Conservation (phyloP, 768 basidiomycete genomes). For the Auricularia sp. region DNA sequence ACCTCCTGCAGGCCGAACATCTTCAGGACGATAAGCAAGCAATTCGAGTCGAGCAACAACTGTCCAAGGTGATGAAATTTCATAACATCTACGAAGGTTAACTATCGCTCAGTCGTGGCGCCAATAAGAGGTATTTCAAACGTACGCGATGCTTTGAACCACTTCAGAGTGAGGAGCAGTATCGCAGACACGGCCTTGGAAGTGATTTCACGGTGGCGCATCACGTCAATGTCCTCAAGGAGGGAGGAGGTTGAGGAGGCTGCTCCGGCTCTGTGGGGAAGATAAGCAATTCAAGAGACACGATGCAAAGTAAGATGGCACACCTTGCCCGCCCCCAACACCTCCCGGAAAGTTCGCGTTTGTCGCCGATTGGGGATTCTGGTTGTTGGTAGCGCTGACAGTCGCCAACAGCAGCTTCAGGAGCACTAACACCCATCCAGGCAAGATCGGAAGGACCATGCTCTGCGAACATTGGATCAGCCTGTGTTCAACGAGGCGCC, state of each 20-base stretch:
- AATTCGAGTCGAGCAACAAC: constrained; percentile 89
- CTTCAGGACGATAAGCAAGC: constrained; percentile 84
- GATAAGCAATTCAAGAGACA: neutral
- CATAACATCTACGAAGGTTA: constrained; percentile 65
- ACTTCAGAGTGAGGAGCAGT: constrained; percentile 78
- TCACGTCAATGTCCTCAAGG: constrained; percentile 89
- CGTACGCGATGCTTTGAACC: constrained; percentile 98
- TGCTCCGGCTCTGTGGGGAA: constrained; percentile 31
- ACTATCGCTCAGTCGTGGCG: neutral
- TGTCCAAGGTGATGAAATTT: constrained; percentile 99
- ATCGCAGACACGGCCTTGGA: constrained; percentile 97
- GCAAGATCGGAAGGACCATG: constrained; percentile 70
- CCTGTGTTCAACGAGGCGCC: neutral
- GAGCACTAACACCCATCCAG: constrained; percentile 86
- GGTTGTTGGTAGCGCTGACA: constrained; percentile 66
- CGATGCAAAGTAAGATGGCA: constrained; percentile 16
- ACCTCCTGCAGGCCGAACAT: constrained; percentile 98
- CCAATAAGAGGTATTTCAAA: constrained; percentile 9
- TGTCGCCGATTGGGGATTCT: constrained; percentile 54
- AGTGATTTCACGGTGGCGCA: constrained; percentile 92
- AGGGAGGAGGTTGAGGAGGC: constrained; percentile 54
- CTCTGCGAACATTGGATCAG: constrained; percentile 38
- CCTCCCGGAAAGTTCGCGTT: constrained; percentile 61
- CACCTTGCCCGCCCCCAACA: constrained; percentile 45
- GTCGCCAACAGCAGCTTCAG: constrained; percentile 89